phyloP scores from a whole-genome alignment of 257 asterid genomes.

The Jasminum sambac region DNA sequence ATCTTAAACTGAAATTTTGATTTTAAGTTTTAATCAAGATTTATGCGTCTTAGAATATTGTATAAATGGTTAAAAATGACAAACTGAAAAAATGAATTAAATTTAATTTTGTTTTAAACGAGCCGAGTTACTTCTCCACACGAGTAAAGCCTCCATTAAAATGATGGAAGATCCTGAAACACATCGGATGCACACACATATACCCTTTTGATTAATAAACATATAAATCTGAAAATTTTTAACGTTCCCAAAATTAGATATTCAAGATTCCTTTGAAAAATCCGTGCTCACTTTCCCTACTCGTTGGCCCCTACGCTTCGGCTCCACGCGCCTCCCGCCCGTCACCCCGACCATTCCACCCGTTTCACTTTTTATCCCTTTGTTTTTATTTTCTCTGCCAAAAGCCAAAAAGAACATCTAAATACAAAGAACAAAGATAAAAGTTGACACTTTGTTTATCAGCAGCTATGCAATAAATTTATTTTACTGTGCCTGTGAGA shows the following conservation, averaged over 20 bases:
- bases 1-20: too few relatives aligned
- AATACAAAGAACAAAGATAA: slow-evolving; percentile 8
- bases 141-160: too few relatives aligned
- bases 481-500: slow-evolving; percentile 3
- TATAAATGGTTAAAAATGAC: too few relatives aligned
- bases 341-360: not conserved
- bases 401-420: slow-evolving; percentile 33
- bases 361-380: not conserved
- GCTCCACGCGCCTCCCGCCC: slow-evolving; percentile 62
- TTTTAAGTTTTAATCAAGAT: too few relatives aligned
- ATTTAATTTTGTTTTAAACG: too few relatives aligned
- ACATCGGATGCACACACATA: too few relatives aligned
- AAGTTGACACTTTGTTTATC: slow-evolving; percentile 44
- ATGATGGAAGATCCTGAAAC: too few relatives aligned
- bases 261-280: slow-evolving; percentile 27
- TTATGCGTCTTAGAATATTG: too few relatives aligned
- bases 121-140: too few relatives aligned
- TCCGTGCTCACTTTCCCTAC: slow-evolving; percentile 25
- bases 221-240: slow-evolving; percentile 11
- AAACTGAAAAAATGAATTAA: too few relatives aligned
- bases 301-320: slow-evolving; percentile 21
- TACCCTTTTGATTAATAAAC: too few relatives aligned
- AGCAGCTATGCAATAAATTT: slow-evolving; percentile 33
- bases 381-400: not conserved
- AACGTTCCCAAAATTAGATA: slow-evolving; percentile 29